Conservation (phyloP, 2,329 filamentous ascomycete genomes). For the Exophiala dermatitidis region DNA sequence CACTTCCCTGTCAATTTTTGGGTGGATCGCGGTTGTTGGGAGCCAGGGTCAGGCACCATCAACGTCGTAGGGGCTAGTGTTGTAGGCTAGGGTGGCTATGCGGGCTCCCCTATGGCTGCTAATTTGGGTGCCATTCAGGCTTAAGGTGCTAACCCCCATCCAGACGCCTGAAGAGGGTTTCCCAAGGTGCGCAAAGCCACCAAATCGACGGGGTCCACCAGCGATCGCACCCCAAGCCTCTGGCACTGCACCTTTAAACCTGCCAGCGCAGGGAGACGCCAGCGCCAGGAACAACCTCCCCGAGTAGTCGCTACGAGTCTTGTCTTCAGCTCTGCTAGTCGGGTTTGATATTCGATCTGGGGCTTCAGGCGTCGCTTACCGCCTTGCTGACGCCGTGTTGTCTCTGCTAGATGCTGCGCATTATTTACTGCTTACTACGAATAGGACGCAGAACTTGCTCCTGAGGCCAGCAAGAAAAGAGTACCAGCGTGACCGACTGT, state of each 20-base stretch:
- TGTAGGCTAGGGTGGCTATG: background rate
- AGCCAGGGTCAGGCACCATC: conserved; percentile 10
- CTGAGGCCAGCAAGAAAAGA: too few relatives aligned
- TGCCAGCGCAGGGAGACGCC: background rate
- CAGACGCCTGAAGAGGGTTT: background rate
- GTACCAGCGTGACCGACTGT: too few relatives aligned
- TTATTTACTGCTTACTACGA: too few relatives aligned
- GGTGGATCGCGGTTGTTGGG: conserved; percentile 19
- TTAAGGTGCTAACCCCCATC: too few relatives aligned
- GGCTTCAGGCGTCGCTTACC: conserved; percentile 9
- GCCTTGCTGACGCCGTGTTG: conserved; percentile 7
- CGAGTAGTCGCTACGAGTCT: background rate
- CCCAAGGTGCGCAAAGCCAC: background rate
- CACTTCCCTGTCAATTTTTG: conserved; percentile 13
- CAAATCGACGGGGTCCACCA: background rate
- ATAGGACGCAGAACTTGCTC: too few relatives aligned
- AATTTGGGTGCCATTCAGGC: background rate
- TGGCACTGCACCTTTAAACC: background rate
- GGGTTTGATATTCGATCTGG: conserved; percentile 7
- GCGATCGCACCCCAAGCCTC: background rate
- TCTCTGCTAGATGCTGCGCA: background rate
- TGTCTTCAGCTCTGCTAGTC: background rate
- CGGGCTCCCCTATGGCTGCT: background rate
- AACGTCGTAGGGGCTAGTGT: background rate
- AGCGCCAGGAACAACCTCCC: conserved; percentile 18